A percentile compares a stretch with the other conserved stretches of the same genome.
Evolutionary conservation across 2,329 filamentous ascomycete genomes (phyloP).

Genomic region (Arthrobotrys musiformis): DNA sequence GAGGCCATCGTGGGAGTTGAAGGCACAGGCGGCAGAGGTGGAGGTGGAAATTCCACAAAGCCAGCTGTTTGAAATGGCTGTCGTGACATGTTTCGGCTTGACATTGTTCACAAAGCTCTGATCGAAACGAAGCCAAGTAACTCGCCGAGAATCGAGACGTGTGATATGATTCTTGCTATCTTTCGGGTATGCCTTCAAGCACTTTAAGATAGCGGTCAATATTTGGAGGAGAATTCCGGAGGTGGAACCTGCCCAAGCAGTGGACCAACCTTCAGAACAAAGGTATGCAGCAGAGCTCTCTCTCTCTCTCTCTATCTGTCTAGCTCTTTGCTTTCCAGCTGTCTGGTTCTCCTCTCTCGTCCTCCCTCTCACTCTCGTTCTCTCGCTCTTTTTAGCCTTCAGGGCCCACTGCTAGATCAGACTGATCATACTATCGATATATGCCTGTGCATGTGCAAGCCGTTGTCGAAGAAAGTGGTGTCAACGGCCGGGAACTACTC

Average conservation of each 20-base stretch:
- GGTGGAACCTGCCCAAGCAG: neutral
- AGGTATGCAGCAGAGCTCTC: neutral
- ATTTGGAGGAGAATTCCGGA: conserved; percentile 17
- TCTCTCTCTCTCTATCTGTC: neutral
- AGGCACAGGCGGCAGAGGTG: conserved; percentile 44
- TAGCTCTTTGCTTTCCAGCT: too few relatives aligned
- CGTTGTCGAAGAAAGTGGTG: neutral
- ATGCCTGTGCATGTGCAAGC: conserved; percentile 1
- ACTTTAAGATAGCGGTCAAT: neutral
- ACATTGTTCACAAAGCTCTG: conserved; percentile 8
- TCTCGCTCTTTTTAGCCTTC: conserved; percentile 3
- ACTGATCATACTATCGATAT: conserved; percentile 16
- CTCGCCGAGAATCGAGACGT: conserved; percentile 12
- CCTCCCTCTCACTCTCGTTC: neutral
- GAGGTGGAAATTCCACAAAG: conserved; percentile 44
- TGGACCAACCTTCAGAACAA: neutral
- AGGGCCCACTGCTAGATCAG: neutral
- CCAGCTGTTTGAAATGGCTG: conserved; percentile 34
- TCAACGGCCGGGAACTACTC: conserved; percentile 2
- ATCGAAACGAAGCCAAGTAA: neutral
- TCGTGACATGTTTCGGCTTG: conserved; percentile 36
- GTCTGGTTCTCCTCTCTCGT: neutral
- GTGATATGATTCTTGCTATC: neutral
- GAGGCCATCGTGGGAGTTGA: conserved; percentile 48
- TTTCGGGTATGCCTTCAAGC: neutral